These are phyloP conservation scores for Silene uniflora DNA, from an alignment of 148 eudicot genomes.

Conservation along the genomic window DNA sequence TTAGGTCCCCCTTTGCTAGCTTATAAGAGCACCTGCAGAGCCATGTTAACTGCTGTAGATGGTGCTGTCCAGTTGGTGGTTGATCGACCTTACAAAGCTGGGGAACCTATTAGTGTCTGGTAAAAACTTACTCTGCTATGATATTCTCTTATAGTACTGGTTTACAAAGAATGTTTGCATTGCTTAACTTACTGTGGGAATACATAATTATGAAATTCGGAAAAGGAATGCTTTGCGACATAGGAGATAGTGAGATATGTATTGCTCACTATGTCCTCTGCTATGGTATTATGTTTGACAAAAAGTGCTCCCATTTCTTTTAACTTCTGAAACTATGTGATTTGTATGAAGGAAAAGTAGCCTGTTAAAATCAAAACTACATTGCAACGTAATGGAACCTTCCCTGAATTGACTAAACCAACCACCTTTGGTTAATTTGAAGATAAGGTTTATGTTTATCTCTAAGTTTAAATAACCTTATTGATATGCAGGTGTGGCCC, in stretches of 20 bases:
- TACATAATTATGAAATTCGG: neutral
- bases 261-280: neutral
- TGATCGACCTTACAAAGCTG: conserved; percentile 85
- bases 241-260: neutral
- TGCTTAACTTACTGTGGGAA: neutral
- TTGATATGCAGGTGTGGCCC: conserved; percentile 85
- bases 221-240: neutral
- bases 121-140: conserved; percentile 24
- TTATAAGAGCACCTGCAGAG: conserved; percentile 88
- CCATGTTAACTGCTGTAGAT: conserved; percentile 86
- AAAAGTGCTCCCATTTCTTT: neutral
- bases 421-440: neutral
- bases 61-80: conserved; percentile 83
- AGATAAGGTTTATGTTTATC: neutral
- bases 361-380: neutral
- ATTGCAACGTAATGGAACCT: neutral
- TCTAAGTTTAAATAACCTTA: neutral
- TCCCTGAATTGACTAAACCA: neutral
- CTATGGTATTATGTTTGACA: conserved; percentile 9
- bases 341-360: neutral
- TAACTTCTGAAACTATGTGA: neutral
- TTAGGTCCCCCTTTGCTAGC: conserved; percentile 96
- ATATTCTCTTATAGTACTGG: neutral
- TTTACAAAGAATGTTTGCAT: neutral
- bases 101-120: conserved; percentile 92